These are phyloP conservation scores for Solanum paucissectum DNA, from an alignment of 257 asterid genomes.

Conservation along the genomic window DNA sequence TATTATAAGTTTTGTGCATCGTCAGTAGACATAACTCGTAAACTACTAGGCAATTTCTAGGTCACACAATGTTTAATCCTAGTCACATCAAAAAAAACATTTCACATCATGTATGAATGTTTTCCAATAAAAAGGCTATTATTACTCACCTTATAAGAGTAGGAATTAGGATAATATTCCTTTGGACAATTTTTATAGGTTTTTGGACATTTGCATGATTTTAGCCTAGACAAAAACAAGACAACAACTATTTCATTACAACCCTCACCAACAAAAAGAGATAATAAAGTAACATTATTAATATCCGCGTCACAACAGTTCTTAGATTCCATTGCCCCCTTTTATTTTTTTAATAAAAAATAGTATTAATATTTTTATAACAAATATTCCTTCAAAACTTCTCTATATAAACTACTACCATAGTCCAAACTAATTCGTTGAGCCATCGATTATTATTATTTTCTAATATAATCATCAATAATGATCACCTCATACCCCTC, in stretches of 20 bases:
- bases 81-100: background rate
- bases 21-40: background rate
- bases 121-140: background rate
- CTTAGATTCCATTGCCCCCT: background rate
- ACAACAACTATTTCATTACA: background rate
- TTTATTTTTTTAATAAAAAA: background rate
- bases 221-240: background rate
- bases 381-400: background rate
- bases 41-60: background rate
- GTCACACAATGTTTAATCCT: background rate
- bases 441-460: background rate
- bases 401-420: background rate
- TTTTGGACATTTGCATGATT: background rate
- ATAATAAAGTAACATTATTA: background rate
- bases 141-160: background rate
- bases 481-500: conserved; percentile 19
- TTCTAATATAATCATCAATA: background rate
- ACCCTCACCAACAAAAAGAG: background rate
- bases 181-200: background rate
- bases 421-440: background rate
- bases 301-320: background rate
- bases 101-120: background rate
- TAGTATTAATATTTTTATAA: background rate
- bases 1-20: background rate
- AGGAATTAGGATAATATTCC: background rate